These are phyloP conservation scores for Pseudogymnoascus sp. DNA, from an alignment of 2,329 filamentous ascomycete species.

Conservation along the genomic window DNA sequence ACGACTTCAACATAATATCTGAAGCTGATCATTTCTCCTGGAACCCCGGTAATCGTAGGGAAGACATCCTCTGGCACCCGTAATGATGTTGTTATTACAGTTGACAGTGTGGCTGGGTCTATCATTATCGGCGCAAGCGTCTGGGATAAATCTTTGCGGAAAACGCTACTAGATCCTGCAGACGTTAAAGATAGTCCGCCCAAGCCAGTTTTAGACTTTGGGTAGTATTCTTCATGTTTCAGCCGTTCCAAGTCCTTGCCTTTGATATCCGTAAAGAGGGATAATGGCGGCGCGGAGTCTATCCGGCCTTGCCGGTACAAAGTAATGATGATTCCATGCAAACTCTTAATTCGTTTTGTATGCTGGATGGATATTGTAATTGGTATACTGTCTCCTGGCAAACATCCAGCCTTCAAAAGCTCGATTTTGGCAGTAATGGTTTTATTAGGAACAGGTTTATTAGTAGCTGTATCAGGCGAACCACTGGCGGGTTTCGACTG, in stretches of 20 bases:
- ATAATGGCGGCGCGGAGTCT: constrained; percentile 59
- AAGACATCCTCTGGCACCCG: constrained; percentile 86
- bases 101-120: constrained; percentile 69
- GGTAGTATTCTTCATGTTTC: constrained; percentile 71
- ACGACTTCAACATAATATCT: constrained; percentile 91
- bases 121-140: constrained; percentile 83
- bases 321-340: constrained; percentile 88
- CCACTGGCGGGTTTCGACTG: constrained; percentile 50
- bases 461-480: constrained; percentile 40
- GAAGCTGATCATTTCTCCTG: constrained; percentile 91
- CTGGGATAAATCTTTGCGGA: constrained; percentile 89
- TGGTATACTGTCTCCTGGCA: constrained; percentile 76
- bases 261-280: constrained; percentile 42
- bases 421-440: constrained; percentile 85
- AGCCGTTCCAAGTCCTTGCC: constrained; percentile 59
- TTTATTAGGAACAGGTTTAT: constrained; percentile 51
- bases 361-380: constrained; percentile 79
- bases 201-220: constrained; percentile 77
- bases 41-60: constrained; percentile 82
- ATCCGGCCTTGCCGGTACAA: constrained; percentile 87
- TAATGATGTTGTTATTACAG: constrained; percentile 74
- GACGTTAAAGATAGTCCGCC: constrained; percentile 81
- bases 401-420: constrained; percentile 70
- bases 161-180: constrained; percentile 81
- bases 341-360: constrained; percentile 80